phyloP scores from a whole-genome alignment of 2,329 filamentous ascomycete species.

The Fusarium pilosicola region DNA sequence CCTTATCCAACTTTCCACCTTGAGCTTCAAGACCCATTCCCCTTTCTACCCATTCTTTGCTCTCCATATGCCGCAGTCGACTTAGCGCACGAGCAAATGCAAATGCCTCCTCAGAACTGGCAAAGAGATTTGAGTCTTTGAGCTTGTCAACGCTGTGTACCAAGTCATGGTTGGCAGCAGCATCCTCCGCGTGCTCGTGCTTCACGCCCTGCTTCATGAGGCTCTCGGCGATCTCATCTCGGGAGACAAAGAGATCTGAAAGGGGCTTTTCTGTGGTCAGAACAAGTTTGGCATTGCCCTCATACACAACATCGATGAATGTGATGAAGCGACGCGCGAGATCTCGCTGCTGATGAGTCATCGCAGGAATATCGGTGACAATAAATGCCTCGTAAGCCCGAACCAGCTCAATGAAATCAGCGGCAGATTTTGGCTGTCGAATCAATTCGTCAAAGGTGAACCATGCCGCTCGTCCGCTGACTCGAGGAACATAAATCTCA shows the following conservation, averaged over 20 bases:
- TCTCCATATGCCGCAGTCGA: slow-evolving; percentile 90
- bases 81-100: slow-evolving; percentile 92
- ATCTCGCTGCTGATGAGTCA: slow-evolving; percentile 88
- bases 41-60: slow-evolving; percentile 91
- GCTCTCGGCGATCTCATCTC: slow-evolving; percentile 70
- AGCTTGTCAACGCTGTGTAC: slow-evolving; percentile 85
- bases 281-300: slow-evolving; percentile 91
- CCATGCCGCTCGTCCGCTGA: slow-evolving; percentile 86
- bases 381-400: slow-evolving; percentile 92
- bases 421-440: slow-evolving; percentile 86
- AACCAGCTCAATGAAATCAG: slow-evolving; percentile 93
- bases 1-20: slow-evolving; percentile 72
- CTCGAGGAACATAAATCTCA: slow-evolving; percentile 85
- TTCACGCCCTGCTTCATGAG: slow-evolving; percentile 62
- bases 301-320: slow-evolving; percentile 96
- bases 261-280: slow-evolving; percentile 89
- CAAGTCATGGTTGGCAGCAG: slow-evolving; percentile 83
- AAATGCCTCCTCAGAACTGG: slow-evolving; percentile 95
- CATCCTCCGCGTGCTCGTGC: slow-evolving; percentile 60
- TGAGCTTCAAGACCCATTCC: slow-evolving; percentile 73
- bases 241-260: slow-evolving; percentile 84
- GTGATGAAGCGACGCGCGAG: slow-evolving; percentile 94
- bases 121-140: slow-evolving; percentile 87
- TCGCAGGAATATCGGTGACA: slow-evolving; percentile 88
- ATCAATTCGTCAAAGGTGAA: slow-evolving; percentile 96